phyloP scores from a whole-genome alignment of 73 alveolate species.

The Tetrahymena malaccensis region DNA sequence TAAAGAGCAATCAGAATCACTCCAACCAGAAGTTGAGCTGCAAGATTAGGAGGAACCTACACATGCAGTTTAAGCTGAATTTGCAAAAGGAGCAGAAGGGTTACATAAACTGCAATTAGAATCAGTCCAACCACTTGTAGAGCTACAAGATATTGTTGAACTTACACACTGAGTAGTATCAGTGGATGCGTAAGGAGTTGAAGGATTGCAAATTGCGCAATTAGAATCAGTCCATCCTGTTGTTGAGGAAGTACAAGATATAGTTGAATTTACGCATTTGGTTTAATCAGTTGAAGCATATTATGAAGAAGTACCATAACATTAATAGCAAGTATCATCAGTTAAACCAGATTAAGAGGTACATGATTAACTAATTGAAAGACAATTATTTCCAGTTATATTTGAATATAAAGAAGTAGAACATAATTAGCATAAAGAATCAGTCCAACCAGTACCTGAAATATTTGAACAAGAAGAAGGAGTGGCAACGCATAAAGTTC shows the following conservation, averaged over 20 bases:
- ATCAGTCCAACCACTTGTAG: too few relatives aligned
- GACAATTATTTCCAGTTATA: background rate
- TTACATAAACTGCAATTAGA: too few relatives aligned
- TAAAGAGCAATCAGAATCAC: background rate
- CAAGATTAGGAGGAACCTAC: background rate
- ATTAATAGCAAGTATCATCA: background rate
- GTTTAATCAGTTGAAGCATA: background rate
- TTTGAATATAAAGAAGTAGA: background rate
- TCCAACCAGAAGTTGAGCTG: background rate
- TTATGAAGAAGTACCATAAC: background rate
- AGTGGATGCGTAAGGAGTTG: too few relatives aligned
- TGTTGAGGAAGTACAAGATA: too few relatives aligned
- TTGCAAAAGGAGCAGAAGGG: background rate
- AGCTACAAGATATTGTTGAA: too few relatives aligned
- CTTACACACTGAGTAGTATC: too few relatives aligned
- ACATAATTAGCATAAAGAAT: background rate
- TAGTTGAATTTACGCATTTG: background rate
- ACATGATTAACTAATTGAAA: background rate
- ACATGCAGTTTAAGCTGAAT: background rate
- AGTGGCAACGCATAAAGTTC: background rate
- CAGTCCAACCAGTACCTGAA: background rate
- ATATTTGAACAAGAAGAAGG: background rate
- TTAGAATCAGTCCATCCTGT: too few relatives aligned
- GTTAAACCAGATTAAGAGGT: background rate
- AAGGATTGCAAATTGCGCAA: too few relatives aligned